Evolutionary conservation across 1,284 basidiomycete species (phyloP).

Genomic region (Trichosporon sp.): DNA sequence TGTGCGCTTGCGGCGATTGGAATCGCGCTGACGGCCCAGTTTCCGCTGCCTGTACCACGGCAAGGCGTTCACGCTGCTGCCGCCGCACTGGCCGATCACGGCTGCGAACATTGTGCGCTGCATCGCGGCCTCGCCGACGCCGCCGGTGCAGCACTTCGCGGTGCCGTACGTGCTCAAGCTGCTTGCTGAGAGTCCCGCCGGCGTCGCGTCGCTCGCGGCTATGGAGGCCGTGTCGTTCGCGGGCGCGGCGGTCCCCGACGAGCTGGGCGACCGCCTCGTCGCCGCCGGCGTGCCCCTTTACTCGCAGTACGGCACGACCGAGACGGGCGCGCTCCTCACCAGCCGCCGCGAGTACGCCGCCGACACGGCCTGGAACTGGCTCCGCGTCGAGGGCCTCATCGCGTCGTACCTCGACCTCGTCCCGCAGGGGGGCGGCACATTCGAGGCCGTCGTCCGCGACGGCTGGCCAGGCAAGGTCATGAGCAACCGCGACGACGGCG

Average conservation of each 20-base stretch:
- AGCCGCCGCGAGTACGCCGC: conserved; percentile 54
- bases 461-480: conserved; percentile 59
- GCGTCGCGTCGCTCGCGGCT: conserved; percentile 50
- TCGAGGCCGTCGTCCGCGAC: conserved; percentile 57
- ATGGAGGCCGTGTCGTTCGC: conserved; percentile 56
- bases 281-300: conserved; percentile 56
- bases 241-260: conserved; percentile 50
- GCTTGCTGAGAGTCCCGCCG: conserved; percentile 56
- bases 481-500: conserved; percentile 58
- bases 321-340: conserved; percentile 47
- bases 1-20: too few species aligned
- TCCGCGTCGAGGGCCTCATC: conserved; percentile 51
- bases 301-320: conserved; percentile 56
- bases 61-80: conserved; percentile 56
- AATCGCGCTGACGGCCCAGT: conserved; percentile 16
- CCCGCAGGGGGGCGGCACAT: conserved; percentile 52
- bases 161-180: conserved; percentile 54
- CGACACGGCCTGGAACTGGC: conserved; percentile 62
- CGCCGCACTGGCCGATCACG: conserved; percentile 56
- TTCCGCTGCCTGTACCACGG: conserved; percentile 52
- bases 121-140: conserved; percentile 44
- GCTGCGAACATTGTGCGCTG: conserved; percentile 52
- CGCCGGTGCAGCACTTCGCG: conserved; percentile 45
- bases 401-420: conserved; percentile 54
- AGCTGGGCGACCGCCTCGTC: conserved; percentile 58